These are phyloP conservation scores for Dictyostelium intermedium DNA, from an alignment of 78 protist species.

Conservation along the genomic window DNA sequence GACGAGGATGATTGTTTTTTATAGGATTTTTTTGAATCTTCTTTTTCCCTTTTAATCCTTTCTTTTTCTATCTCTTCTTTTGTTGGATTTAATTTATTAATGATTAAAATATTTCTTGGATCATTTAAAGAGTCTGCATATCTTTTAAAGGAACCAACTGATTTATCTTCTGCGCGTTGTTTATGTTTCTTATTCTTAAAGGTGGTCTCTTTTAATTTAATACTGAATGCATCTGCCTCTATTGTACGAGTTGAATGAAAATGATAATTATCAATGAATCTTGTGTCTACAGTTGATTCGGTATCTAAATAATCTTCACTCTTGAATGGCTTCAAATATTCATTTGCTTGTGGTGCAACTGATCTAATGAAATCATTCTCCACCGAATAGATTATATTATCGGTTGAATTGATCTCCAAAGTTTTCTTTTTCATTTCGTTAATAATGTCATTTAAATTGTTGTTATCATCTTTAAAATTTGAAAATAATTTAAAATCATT, in stretches of 20 bases:
- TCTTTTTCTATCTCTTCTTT: conserved; percentile 1
- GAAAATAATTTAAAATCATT: neutral
- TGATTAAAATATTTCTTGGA: conserved; percentile 14
- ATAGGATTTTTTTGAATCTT: neutral
- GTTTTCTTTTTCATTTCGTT: neutral
- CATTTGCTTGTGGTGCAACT: neutral
- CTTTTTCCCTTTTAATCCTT: neutral
- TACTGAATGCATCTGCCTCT: conserved; percentile 14
- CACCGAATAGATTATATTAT: neutral
- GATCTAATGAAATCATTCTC: neutral
- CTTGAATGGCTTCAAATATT: neutral
- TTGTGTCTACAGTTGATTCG: neutral
- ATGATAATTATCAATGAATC: conserved; percentile 34
- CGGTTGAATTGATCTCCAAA: neutral
- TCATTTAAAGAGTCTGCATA: conserved; percentile 48
- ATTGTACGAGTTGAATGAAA: neutral
- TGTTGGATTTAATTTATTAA: neutral
- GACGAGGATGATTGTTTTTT: neutral
- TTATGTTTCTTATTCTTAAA: neutral
- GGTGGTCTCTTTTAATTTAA: neutral
- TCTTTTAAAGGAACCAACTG: neutral
- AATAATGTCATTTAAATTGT: neutral
- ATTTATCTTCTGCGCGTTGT: neutral
- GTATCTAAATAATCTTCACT: neutral
- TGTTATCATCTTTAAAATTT: neutral